phyloP scores from a whole-genome alignment of 192 early-diverging fungal genomes.

The Coemansia sp. region DNA sequence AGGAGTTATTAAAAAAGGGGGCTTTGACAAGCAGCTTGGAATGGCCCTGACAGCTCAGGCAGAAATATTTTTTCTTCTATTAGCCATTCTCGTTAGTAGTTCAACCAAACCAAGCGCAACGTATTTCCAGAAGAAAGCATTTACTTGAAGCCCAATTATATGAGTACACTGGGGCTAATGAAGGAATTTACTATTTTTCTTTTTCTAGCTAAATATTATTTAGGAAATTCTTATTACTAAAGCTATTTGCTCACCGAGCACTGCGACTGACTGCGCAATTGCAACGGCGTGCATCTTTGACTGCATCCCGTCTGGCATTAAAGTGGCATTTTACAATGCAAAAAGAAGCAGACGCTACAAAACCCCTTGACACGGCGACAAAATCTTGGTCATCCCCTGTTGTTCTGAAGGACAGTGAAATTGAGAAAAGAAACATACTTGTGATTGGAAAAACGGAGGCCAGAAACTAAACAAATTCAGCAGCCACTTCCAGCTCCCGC shows the following conservation, averaged over 20 bases:
- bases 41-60: no score
- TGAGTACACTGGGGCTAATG: no score
- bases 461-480: conserved; percentile 79
- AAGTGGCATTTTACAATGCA: no score
- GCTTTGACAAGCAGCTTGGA: no score
- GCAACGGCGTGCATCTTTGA: background rate
- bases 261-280: background rate
- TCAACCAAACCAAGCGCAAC: no score
- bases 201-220: no score
- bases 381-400: conserved; percentile 23
- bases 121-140: no score
- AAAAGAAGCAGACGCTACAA: background rate
- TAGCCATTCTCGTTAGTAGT: no score
- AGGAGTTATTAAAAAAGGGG: no score
- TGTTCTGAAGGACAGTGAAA: conserved; percentile 60
- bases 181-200: no score
- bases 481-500: conserved; percentile 68
- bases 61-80: no score
- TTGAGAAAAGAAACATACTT: conserved; percentile 71
- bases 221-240: background rate
- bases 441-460: conserved; percentile 73
- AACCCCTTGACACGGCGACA: background rate
- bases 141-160: no score
- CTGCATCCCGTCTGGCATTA: background rate
- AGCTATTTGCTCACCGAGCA: background rate